phyloP scores from a whole-genome alignment of 2,329 filamentous ascomycete genomes.

The Botrytis sinoallii region DNA sequence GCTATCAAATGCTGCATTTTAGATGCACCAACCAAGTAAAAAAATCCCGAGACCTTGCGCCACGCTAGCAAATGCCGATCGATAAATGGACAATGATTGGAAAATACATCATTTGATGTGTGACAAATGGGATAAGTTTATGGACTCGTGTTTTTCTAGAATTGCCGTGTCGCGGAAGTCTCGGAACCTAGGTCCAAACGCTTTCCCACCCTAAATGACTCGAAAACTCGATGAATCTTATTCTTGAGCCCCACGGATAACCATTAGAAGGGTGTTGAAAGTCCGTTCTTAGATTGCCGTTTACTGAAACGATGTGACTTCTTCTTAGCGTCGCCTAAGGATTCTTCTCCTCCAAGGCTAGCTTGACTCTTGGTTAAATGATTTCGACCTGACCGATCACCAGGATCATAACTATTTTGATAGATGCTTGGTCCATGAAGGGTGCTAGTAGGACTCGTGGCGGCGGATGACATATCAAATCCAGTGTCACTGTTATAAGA shows the following conservation, averaged over 20 bases:
- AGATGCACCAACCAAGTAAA: constrained; percentile 12
- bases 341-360: constrained; percentile 44
- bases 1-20: constrained; percentile 11
- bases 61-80: constrained; percentile 20
- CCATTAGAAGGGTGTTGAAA: constrained; percentile 62
- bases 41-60: constrained; percentile 13
- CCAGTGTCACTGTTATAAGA: constrained; percentile 65
- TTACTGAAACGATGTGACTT: constrained; percentile 78
- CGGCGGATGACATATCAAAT: constrained; percentile 66
- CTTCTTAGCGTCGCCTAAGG: constrained; percentile 40
- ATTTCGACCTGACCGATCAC: constrained; percentile 53
- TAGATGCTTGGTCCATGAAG: constrained; percentile 57
- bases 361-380: constrained; percentile 59
- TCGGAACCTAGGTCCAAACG: neutral
- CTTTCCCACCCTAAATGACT: neutral
- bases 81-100: constrained; percentile 10
- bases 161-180: neutral
- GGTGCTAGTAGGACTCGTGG: constrained; percentile 74
- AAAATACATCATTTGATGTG: constrained; percentile 22
- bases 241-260: neutral
- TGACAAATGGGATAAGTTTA: constrained; percentile 1
- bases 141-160: neutral
- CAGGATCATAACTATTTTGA: constrained; percentile 50
- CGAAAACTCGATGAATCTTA: neutral
- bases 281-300: constrained; percentile 89